phyloP scores from a whole-genome alignment of 75 land plant genomes.

The Selaginella moellendorffii region DNA sequence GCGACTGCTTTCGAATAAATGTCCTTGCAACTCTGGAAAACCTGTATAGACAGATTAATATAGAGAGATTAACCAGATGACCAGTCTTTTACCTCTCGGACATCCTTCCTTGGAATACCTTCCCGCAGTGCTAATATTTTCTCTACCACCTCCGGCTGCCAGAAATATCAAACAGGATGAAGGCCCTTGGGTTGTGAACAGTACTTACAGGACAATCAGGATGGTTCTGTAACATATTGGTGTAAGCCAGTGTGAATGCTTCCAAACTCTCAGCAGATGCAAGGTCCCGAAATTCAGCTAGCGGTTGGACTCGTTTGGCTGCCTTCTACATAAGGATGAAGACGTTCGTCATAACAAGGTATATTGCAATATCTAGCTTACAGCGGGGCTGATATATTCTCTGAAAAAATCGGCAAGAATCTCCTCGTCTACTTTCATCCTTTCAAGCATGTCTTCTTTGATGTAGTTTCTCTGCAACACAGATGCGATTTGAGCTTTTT shows the following conservation, averaged over 20 bases:
- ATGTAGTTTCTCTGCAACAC: conserved; percentile 57
- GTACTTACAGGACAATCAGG: conserved; percentile 86
- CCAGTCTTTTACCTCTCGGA: conserved; percentile 51
- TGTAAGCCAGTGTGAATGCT: conserved; percentile 73
- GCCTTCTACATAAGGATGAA: conserved; percentile 52
- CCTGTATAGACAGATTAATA: conserved; percentile 27
- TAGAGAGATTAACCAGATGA: not conserved
- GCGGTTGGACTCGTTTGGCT: conserved; percentile 63
- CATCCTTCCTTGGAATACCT: conserved; percentile 94
- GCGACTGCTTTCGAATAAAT: conserved; percentile 48
- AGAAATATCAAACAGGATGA: no score
- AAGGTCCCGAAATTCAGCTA: conserved; percentile 76
- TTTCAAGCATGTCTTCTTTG: conserved; percentile 78
- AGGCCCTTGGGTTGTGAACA: no score
- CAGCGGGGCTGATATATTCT: conserved; percentile 56
- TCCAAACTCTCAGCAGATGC: conserved; percentile 96
- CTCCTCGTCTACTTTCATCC: conserved; percentile 90
- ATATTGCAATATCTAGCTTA: conserved; percentile 13
- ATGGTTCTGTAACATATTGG: conserved; percentile 76
- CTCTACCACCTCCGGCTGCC: conserved; percentile 97
- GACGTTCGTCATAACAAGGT: not conserved
- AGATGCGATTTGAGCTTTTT: not conserved
- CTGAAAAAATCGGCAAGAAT: conserved; percentile 75
- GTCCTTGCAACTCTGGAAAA: conserved; percentile 76
- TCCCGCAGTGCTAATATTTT: conserved; percentile 72